Evolutionary conservation across 495 filamentous ascomycete species (phyloP).

Genomic region (Aspergillus campestris): DNA sequence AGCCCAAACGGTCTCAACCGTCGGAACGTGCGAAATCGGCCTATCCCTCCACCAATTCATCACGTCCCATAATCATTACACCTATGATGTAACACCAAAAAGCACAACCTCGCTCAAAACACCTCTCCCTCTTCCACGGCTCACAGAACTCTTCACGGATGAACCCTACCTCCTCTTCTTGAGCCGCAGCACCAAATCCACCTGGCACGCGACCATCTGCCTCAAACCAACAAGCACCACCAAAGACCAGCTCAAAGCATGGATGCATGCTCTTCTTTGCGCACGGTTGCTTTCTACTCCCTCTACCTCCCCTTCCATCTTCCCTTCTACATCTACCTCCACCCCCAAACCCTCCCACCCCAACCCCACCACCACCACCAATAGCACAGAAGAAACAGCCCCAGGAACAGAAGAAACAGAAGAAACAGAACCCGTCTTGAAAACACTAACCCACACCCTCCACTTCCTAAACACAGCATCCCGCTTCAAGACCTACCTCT

Average conservation of each 20-base stretch:
- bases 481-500: slow-evolving; percentile 34
- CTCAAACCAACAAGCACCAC: slow-evolving; percentile 51
- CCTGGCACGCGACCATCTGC: slow-evolving; percentile 45
- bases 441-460: slow-evolving; percentile 13
- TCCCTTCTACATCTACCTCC: not conserved
- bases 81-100: no score
- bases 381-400: not conserved
- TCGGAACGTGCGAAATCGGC: slow-evolving; percentile 29
- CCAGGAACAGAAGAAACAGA: not conserved
- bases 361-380: not conserved
- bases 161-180: slow-evolving; percentile 29
- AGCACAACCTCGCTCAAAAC: slow-evolving; percentile 8
- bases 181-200: slow-evolving; percentile 1
- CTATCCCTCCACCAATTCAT: slow-evolving; percentile 24
- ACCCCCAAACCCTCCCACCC: not conserved
- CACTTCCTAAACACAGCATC: slow-evolving; percentile 24
- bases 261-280: slow-evolving; percentile 62
- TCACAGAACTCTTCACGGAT: slow-evolving; percentile 17
- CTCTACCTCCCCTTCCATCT: not conserved
- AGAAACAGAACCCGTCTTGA: slow-evolving; percentile 1
- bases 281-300: slow-evolving; percentile 22
- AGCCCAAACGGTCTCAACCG: not conserved
- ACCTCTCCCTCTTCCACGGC: slow-evolving; percentile 8
- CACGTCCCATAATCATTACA: not conserved
- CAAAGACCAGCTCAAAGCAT: slow-evolving; percentile 54